Conservation (phyloP, 768 basidiomycete genomes). For the Mycena galopus region DNA sequence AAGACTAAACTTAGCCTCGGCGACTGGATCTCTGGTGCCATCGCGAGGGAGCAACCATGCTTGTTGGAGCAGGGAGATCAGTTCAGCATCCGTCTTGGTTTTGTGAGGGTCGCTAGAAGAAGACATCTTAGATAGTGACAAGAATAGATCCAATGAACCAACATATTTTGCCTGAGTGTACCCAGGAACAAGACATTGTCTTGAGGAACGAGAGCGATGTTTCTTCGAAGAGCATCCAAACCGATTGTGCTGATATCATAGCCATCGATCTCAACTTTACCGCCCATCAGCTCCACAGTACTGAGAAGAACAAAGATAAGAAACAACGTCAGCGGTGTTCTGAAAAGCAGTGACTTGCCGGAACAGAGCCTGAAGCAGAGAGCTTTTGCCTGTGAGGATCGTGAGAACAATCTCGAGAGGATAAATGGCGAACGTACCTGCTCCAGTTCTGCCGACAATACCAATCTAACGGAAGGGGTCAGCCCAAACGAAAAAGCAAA, state of each 20-base stretch:
- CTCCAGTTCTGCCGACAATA: constrained; percentile 61
- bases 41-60: constrained; percentile 69
- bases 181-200: constrained; percentile 69
- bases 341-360: constrained; percentile 51
- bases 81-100: constrained; percentile 67
- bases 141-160: constrained; percentile 24
- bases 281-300: constrained; percentile 70
- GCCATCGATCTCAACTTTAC: constrained; percentile 71
- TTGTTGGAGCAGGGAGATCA: constrained; percentile 70
- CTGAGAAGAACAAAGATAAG: constrained; percentile 45
- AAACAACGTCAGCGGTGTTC: too few species aligned
- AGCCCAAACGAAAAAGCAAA: neutral
- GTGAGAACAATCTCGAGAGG: neutral
- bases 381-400: constrained; percentile 60
- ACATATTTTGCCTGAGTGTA: constrained; percentile 63
- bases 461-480: constrained; percentile 48
- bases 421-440: constrained; percentile 19
- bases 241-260: constrained; percentile 66
- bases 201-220: constrained; percentile 79
- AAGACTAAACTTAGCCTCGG: constrained; percentile 75
- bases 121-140: constrained; percentile 3
- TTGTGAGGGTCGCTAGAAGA: constrained; percentile 64
- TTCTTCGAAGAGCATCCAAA: constrained; percentile 63
- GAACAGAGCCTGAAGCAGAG: constrained; percentile 68
- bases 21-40: constrained; percentile 56